A percentile compares a stretch with the other conserved stretches of the same genome.
Evolutionary conservation across 1,284 basidiomycete genomes (phyloP).

Genomic region (Cryptococcus floricola): DNA sequence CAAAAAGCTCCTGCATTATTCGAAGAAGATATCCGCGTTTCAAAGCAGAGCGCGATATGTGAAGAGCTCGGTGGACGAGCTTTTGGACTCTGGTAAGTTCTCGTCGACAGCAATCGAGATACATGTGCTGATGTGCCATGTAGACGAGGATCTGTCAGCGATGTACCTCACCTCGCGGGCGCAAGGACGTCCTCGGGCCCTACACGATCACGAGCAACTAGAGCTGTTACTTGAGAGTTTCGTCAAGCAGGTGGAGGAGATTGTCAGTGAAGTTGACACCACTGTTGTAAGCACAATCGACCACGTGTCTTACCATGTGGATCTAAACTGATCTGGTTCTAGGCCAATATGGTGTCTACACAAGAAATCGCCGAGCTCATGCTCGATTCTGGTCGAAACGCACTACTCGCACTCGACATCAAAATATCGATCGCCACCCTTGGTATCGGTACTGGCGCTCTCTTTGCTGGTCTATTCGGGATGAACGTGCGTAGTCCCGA

Average conservation of each 20-base stretch:
- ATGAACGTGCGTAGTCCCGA: conserved; percentile 68
- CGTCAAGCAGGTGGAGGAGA: conserved; percentile 92
- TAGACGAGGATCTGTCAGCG: conserved; percentile 86
- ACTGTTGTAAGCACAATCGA: conserved; percentile 62
- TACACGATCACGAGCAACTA: conserved; percentile 84
- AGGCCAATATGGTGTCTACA: conserved; percentile 90
- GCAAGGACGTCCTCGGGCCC: conserved; percentile 56
- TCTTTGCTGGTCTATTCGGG: conserved; percentile 86
- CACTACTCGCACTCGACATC: conserved; percentile 83
- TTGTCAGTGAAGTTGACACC: conserved; percentile 85
- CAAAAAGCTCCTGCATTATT: conserved; percentile 83
- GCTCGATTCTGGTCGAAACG: conserved; percentile 92
- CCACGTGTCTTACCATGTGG: no score
- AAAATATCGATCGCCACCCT: conserved; percentile 92
- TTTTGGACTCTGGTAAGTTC: conserved; percentile 72
- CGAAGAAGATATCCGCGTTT: conserved; percentile 75
- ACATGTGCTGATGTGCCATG: not conserved
- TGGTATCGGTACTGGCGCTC: conserved; percentile 87
- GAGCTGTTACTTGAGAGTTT: conserved; percentile 91
- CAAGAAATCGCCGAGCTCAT: conserved; percentile 98
- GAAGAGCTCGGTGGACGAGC: conserved; percentile 82
- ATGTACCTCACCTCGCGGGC: conserved; percentile 87
- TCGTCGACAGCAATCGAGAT: not conserved
- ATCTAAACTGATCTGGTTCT: not conserved
- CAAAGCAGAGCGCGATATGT: conserved; percentile 85